Evolutionary conservation across 441 rosid genomes (phyloP).

Genomic region (Melastoma candidum): DNA sequence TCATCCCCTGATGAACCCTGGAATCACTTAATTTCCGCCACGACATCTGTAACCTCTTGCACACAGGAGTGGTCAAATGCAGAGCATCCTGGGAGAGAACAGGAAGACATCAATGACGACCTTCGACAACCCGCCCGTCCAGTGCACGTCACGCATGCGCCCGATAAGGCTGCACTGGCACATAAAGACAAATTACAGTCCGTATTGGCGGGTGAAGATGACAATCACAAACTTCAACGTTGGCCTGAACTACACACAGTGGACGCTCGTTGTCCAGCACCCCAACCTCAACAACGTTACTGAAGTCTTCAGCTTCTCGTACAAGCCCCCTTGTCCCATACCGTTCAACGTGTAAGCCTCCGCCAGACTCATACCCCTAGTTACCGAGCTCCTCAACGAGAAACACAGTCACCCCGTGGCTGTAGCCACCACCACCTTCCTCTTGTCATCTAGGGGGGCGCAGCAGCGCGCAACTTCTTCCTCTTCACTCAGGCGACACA

Average conservation of each 20-base stretch:
- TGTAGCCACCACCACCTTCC: too few species aligned
- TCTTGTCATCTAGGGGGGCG: too few species aligned
- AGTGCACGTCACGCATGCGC: constrained; percentile 2
- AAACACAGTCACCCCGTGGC: too few species aligned
- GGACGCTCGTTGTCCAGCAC: constrained; percentile 8
- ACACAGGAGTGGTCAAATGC: not conserved
- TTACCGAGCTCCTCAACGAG: too few species aligned
- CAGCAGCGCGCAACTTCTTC: too few species aligned
- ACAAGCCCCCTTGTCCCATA: constrained; percentile 5
- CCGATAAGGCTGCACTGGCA: constrained; percentile 8
- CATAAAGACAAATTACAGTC: constrained; percentile 3
- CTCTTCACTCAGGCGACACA: too few species aligned
- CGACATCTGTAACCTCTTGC: not conserved
- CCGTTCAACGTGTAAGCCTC: constrained; percentile 3
- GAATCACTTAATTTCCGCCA: not conserved
- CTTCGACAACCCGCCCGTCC: not conserved
- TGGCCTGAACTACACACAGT: constrained; percentile 1
- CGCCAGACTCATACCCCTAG: too few species aligned
- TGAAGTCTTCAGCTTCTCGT: constrained; percentile 5
- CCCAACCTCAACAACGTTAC: constrained; percentile 8
- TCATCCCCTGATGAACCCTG: too few species aligned
- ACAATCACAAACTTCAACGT: constrained; percentile 1
- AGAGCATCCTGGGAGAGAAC: not conserved
- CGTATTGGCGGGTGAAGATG: constrained; percentile 7
- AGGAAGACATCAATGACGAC: not conserved